A percentile compares a stretch with the other conserved stretches of the same genome.
Conservation (phyloP, 2,329 filamentous ascomycete species). For the Xylariaceae sp. region DNA sequence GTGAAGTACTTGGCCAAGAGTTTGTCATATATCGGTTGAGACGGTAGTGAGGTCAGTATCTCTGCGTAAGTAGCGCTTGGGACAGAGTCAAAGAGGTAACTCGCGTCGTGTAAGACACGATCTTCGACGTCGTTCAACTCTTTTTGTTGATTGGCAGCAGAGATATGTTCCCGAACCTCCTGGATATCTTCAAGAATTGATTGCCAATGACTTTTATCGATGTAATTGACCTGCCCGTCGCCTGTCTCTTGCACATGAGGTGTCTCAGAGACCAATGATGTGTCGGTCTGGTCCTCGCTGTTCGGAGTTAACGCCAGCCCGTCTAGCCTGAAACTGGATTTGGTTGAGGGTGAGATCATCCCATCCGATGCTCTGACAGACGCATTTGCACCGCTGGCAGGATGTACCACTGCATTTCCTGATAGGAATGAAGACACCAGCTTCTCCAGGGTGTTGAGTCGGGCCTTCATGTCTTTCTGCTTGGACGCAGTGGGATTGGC, state of each 20-base stretch:
- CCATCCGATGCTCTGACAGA: no score
- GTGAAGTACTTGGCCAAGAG: constrained; percentile 32
- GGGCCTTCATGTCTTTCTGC: constrained; percentile 15
- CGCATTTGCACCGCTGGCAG: no score
- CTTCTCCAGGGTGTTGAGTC: constrained; percentile 29
- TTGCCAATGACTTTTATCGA: constrained; percentile 33
- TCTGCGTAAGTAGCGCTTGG: constrained; percentile 8
- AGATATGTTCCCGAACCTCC: constrained; percentile 30
- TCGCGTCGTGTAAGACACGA: constrained; percentile 6
- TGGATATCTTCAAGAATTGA: constrained; percentile 35
- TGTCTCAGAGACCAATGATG: constrained; percentile 9
- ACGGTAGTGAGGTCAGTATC: constrained; percentile 20
- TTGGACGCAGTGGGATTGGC: constrained; percentile 1
- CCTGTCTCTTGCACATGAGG: constrained; percentile 12
- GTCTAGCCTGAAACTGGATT: not conserved
- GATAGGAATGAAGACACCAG: constrained; percentile 22
- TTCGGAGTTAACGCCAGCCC: not conserved
- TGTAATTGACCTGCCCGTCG: constrained; percentile 24
- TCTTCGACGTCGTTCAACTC: not conserved
- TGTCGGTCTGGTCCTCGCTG: not conserved
- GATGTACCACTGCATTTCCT: not conserved
- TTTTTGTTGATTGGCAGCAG: constrained; percentile 4
- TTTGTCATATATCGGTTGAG: constrained; percentile 26
- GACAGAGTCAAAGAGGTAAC: constrained; percentile 3
- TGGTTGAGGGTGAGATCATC: not conserved